A percentile compares a stretch with the other conserved stretches of the same genome.
phyloP scores from a whole-genome alignment of 2,329 filamentous ascomycete genomes.

The Fusarium floridanum region DNA sequence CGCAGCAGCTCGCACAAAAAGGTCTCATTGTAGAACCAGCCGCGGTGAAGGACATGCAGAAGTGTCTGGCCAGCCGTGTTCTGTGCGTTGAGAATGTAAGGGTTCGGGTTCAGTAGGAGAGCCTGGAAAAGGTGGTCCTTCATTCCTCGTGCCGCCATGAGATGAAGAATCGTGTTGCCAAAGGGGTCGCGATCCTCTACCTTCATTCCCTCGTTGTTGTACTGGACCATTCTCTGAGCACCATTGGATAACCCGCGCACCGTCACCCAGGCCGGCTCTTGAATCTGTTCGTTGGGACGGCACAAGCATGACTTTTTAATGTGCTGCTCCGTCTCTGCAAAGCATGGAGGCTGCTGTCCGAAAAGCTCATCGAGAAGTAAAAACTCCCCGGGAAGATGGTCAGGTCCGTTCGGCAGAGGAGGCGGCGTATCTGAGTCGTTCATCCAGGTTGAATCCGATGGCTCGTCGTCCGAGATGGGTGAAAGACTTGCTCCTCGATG shows the following conservation, averaged over 20 bases:
- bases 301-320: conserved; percentile 48
- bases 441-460: conserved; percentile 42
- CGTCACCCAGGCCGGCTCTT: conserved; percentile 49
- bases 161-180: conserved; percentile 62
- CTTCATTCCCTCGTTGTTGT: conserved; percentile 16
- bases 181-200: conserved; percentile 54
- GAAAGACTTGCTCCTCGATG: conserved; percentile 38
- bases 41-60: conserved; percentile 57
- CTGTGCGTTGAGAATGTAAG: conserved; percentile 40
- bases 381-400: conserved; percentile 64
- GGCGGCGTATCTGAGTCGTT: conserved; percentile 47
- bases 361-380: conserved; percentile 51
- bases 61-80: conserved; percentile 65
- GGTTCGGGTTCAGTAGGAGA: conserved; percentile 34
- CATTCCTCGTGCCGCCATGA: conserved; percentile 56
- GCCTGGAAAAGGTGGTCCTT: conserved; percentile 48
- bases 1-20: conserved; percentile 48
- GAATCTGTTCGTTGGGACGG: conserved; percentile 41
- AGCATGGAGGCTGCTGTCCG: conserved; percentile 32
- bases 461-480: conserved; percentile 41
- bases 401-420: conserved; percentile 35
- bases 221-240: conserved; percentile 32
- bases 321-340: conserved; percentile 41
- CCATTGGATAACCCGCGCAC: conserved; percentile 37
- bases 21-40: conserved; percentile 50